Percentiles rank a stretch among this genome's conserved stretches.
Evolutionary conservation across 164 flowering plant species (phyloP).

Genomic region (Malania oleifera): DNA sequence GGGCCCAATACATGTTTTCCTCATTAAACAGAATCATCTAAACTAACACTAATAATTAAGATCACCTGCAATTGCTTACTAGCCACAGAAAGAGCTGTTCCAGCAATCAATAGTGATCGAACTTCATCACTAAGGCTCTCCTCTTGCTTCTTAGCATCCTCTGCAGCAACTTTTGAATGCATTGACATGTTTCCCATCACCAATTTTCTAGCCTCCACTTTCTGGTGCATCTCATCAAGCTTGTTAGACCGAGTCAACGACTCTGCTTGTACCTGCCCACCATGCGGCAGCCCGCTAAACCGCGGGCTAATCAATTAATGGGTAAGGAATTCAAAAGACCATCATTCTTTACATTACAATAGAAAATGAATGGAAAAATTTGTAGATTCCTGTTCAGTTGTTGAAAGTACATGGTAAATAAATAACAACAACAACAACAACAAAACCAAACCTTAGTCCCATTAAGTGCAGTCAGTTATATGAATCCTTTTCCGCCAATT

Average conservation of each 20-base stretch:
- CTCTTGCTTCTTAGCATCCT: conserved; percentile 55
- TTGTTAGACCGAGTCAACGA: conserved; percentile 61
- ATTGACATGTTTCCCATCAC: conserved; percentile 46
- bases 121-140: conserved; percentile 48
- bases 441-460: too few species aligned
- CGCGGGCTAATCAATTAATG: conserved; percentile 41
- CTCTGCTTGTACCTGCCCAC: conserved; percentile 62
- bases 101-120: conserved; percentile 58
- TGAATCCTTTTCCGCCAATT: too few species aligned
- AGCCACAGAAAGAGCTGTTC: conserved; percentile 61
- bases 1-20: too few species aligned
- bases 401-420: too few species aligned
- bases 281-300: conserved; percentile 36
- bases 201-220: conserved; percentile 47
- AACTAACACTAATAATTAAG: too few species aligned
- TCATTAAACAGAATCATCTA: too few species aligned
- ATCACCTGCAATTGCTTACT: conserved; percentile 66
- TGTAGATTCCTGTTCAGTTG: too few species aligned
- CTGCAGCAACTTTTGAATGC: conserved; percentile 40
- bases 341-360: too few species aligned
- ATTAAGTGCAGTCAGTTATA: too few species aligned
- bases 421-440: too few species aligned
- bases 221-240: conserved; percentile 69
- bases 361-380: too few species aligned
- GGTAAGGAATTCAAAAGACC: conserved; percentile 9